Conservation (phyloP, 768 basidiomycete genomes). For the Phlebiopsis flavidoalba region DNA sequence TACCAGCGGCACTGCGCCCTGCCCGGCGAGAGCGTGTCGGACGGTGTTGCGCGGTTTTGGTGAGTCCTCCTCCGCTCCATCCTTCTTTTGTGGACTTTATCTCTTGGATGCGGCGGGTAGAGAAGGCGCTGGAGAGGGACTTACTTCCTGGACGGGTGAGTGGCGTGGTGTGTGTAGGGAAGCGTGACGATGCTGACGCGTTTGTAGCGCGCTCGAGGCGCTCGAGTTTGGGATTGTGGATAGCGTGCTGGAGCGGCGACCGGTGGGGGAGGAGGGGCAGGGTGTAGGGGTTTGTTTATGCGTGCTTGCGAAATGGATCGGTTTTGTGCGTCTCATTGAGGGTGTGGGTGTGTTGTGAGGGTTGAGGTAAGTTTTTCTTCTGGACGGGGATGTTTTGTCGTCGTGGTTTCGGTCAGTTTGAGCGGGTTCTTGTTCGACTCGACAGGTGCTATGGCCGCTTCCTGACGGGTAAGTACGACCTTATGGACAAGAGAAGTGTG, state of each 20-base stretch:
- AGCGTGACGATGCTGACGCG: no score
- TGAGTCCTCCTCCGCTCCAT: slow-evolving; percentile 31
- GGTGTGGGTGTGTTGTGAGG: background rate
- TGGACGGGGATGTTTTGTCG: no score
- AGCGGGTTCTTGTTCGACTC: background rate
- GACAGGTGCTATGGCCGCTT: no score
- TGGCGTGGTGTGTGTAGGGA: no score
- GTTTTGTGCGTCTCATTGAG: background rate
- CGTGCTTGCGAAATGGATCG: background rate
- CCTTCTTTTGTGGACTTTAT: background rate
- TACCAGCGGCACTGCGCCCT: slow-evolving; percentile 84
- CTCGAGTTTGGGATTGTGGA: slow-evolving; percentile 91
- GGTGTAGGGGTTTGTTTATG: slow-evolving; percentile 3
- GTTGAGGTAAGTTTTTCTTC: background rate
- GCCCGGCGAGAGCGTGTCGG: slow-evolving; percentile 56
- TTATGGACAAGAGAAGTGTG: slow-evolving; percentile 32
- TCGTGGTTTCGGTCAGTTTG: background rate
- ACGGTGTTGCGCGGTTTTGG: slow-evolving; percentile 76
- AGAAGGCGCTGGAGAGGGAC: slow-evolving; percentile 87
- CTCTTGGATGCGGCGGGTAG: slow-evolving; percentile 38
- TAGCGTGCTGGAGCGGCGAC: slow-evolving; percentile 79
- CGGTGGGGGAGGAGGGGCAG: slow-evolving; percentile 37
- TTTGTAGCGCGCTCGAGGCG: slow-evolving; percentile 89
- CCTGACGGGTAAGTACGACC: slow-evolving; percentile 19
- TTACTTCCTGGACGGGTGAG: no score